These are phyloP conservation scores for Theobroma cacao DNA, from an alignment of 345 rosid genomes.

Conservation along the genomic window DNA sequence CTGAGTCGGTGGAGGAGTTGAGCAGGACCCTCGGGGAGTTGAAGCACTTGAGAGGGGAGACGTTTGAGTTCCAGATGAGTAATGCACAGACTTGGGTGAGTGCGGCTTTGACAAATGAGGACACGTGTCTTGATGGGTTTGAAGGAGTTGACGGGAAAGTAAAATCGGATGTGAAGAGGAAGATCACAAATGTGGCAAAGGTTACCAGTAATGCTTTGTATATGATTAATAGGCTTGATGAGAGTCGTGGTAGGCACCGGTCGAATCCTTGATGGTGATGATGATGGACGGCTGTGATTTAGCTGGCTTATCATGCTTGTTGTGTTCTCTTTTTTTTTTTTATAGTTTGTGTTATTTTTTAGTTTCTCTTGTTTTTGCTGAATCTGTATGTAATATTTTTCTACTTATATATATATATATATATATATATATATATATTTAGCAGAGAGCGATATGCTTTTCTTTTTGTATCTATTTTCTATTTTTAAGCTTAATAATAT, in stretches of 20 bases:
- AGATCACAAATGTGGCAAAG: conserved; percentile 57
- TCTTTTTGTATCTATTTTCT: not conserved
- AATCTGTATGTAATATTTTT: not conserved
- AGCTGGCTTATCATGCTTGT: not conserved
- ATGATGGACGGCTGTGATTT: conserved; percentile 2
- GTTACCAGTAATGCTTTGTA: conserved; percentile 87
- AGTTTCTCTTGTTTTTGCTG: not conserved
- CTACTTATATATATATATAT: not conserved
- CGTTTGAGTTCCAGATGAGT: conserved; percentile 62
- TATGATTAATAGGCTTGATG: conserved; percentile 41
- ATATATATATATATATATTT: not conserved
- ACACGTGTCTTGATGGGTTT: conserved; percentile 92
- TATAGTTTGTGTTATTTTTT: too few relatives aligned
- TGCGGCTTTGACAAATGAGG: conserved; percentile 78
- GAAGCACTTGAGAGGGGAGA: conserved; percentile 52
- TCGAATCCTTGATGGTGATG: not conserved
- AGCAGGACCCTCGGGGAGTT: conserved; percentile 49
- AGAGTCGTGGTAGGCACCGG: conserved; percentile 9
- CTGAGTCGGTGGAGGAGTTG: conserved; percentile 67
- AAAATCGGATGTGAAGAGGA: conserved; percentile 44
- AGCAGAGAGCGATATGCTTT: not conserved
- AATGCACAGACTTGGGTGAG: conserved; percentile 89
- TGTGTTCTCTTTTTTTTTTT: not conserved
- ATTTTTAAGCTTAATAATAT: not conserved
- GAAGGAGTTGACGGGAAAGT: conserved; percentile 35